Evolutionary conservation across 345 rosid species (phyloP).

Genomic region (Syzygium oleosum): DNA sequence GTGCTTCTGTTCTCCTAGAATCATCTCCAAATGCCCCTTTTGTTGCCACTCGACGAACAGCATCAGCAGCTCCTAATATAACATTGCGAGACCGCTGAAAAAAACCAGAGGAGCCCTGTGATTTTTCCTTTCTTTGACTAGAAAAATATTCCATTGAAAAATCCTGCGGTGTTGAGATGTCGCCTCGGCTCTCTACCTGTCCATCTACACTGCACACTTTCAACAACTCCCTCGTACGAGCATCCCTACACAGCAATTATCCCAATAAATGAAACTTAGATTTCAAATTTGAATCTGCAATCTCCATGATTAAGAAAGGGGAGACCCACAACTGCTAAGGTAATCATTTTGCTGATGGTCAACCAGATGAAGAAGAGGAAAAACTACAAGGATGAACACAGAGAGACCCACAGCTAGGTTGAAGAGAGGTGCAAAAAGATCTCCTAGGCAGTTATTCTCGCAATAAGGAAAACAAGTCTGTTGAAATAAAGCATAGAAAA

Average conservation of each 20-base stretch:
- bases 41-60: slow-evolving; percentile 82
- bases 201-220: slow-evolving; percentile 84
- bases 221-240: slow-evolving; percentile 71
- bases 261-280: not conserved
- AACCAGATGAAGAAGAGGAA: not conserved
- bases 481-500: not conserved
- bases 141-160: slow-evolving; percentile 39
- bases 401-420: not conserved
- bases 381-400: not conserved
- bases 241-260: slow-evolving; percentile 59
- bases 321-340: not conserved
- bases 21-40: slow-evolving; percentile 88
- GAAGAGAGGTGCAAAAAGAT: not conserved
- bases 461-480: not conserved
- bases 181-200: slow-evolving; percentile 69
- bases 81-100: slow-evolving; percentile 93
- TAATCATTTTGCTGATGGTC: not conserved
- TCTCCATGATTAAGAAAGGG: not conserved
- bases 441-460: not conserved
- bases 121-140: slow-evolving; percentile 61
- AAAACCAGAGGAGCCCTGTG: slow-evolving; percentile 63
- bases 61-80: slow-evolving; percentile 95
- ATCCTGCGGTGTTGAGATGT: slow-evolving; percentile 48
- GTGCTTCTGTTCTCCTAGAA: slow-evolving; percentile 65
- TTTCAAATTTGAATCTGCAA: not conserved